These are phyloP conservation scores for Acer negundo DNA, from an alignment of 345 rosid genomes.

Conservation along the genomic window DNA sequence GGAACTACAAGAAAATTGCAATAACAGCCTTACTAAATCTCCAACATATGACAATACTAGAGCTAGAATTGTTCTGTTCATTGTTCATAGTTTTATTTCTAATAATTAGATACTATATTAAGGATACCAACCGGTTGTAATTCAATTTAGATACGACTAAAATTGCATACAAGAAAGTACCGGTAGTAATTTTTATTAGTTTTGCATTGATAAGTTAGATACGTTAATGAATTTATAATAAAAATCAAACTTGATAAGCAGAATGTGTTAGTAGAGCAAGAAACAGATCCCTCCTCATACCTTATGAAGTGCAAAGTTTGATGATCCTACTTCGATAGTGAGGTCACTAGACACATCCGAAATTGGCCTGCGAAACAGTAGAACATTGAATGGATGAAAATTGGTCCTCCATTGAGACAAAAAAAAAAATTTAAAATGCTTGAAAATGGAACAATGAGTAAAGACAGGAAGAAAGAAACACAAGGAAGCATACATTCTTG, in stretches of 20 bases:
- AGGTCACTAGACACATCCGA: constrained; percentile 97
- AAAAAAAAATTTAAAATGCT: not conserved
- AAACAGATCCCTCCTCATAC: constrained; percentile 36
- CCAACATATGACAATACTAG: not conserved
- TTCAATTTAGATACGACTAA: not conserved
- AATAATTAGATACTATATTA: not conserved
- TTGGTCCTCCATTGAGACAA: constrained; percentile 10
- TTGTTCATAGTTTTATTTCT: not conserved
- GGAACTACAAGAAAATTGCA: constrained; percentile 58
- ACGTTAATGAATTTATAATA: not conserved
- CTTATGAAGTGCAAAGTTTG: constrained; percentile 91
- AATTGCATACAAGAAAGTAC: not conserved
- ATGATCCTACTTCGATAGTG: constrained; percentile 75
- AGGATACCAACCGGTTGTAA: not conserved
- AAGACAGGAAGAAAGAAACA: constrained; percentile 20
- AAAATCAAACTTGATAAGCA: not conserved
- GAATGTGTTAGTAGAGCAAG: not conserved
- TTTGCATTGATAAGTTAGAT: not conserved
- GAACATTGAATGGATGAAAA: not conserved
- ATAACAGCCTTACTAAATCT: not conserved
- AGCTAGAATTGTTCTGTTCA: not conserved
- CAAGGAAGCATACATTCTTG: constrained; percentile 41
- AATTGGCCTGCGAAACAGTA: constrained; percentile 75
- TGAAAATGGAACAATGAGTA: constrained; percentile 3
- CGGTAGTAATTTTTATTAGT: too few relatives aligned